Percentiles rank a stretch among this genome's conserved stretches.
phyloP scores from a whole-genome alignment of 2,329 filamentous ascomycete genomes.

The Calonectria henricotiae region DNA sequence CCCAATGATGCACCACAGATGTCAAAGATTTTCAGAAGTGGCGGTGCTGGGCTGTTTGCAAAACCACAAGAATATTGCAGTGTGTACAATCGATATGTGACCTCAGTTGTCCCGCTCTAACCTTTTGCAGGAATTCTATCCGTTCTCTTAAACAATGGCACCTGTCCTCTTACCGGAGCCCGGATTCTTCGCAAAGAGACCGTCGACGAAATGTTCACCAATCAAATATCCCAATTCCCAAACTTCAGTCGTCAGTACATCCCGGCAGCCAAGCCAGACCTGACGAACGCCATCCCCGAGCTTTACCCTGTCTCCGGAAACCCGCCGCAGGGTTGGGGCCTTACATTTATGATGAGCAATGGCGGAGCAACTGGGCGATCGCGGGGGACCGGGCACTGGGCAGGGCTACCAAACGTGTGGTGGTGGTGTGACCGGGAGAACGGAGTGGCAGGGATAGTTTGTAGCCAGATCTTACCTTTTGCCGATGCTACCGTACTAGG shows the following conservation, averaged over 20 bases:
- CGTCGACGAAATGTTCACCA: slow-evolving; percentile 76
- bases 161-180: slow-evolving; percentile 69
- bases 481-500: slow-evolving; percentile 61
- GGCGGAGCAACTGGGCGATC: slow-evolving; percentile 69
- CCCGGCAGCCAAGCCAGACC: slow-evolving; percentile 64
- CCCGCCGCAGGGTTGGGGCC: slow-evolving; percentile 76
- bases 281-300: slow-evolving; percentile 66
- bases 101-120: slow-evolving; percentile 7
- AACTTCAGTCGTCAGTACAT: slow-evolving; percentile 67
- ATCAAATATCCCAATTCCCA: slow-evolving; percentile 73
- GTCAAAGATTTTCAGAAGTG: slow-evolving; percentile 69
- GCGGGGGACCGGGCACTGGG: slow-evolving; percentile 69
- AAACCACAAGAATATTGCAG: slow-evolving; percentile 74
- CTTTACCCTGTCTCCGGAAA: slow-evolving; percentile 65
- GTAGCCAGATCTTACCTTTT: slow-evolving; percentile 69
- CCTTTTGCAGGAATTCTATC: slow-evolving; percentile 69
- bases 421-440: slow-evolving; percentile 77
- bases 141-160: slow-evolving; percentile 76
- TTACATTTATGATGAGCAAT: slow-evolving; percentile 71
- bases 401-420: slow-evolving; percentile 73
- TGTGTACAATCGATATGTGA: slow-evolving; percentile 54
- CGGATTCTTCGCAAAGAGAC: slow-evolving; percentile 72
- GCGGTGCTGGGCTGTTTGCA: slow-evolving; percentile 75
- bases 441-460: slow-evolving; percentile 70
- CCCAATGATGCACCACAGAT: slow-evolving; percentile 61